Base-by-base conservation (phyloP, 2,329 filamentous ascomycete species). In the Colletotrichum chrysophilum region DNA sequence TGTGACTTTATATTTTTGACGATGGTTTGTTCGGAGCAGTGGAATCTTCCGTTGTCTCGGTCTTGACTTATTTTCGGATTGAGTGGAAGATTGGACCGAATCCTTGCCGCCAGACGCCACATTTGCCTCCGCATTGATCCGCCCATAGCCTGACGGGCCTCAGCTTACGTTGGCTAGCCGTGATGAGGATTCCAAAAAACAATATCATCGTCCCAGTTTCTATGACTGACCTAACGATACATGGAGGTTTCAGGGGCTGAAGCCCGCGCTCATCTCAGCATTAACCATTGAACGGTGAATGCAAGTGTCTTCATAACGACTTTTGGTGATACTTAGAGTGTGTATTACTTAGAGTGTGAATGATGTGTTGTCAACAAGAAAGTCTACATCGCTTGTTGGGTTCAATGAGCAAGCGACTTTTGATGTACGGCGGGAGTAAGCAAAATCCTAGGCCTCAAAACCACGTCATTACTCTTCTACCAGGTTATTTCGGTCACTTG, bases 401-500 rank as follows among this genome's bases (percentile, higher is more conserved):
- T 21, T 24, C 10, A 21, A 52, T 13, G 43, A 13, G 6, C 43
- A 21, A 10, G n/a, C n/a, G 6, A 52, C 6, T 12, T 52, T 21
- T 52, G 10, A 24, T 52, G 10, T 13, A 52, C 43, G 43, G n/a
- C 12, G 43, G n/a, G 43, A 52, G 43, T 24, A 24, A 21, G n/a
- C 6, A 12, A 48, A 7, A n/a, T 58, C 8, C 16, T 58, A 30
- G 14, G 55, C 55, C 26, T 26, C 9, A 14, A 58, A 58, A 5
- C 14, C 55, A 58, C 7, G 55, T 30, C 12, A 10, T 64, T 13
- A 36, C 16, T 30, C 34, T 14, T 71, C 67, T 18, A 71, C 52
- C 2, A 74, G 38, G 9, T 74, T 74, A 21, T 74, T 71, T 6
- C 67, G 72, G 10, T 74, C 72, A 16, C 72, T 74, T 5, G 3